A percentile compares a stretch with the other conserved stretches of the same genome.
These are phyloP conservation scores for Hirschfeldia incana DNA, from an alignment of 345 rosid genomes.

Conservation along the genomic window DNA sequence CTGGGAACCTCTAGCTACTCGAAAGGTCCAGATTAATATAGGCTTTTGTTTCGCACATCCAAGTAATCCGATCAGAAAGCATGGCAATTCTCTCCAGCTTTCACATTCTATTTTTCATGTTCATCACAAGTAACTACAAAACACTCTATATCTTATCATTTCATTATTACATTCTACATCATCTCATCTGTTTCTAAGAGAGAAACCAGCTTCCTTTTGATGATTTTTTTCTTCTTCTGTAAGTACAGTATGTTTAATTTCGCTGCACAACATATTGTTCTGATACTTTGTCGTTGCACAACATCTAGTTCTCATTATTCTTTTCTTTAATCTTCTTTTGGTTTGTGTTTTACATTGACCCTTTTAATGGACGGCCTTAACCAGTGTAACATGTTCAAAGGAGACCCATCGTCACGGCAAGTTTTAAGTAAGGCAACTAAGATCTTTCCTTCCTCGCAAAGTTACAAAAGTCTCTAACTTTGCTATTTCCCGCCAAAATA, in stretches of 20 bases:
- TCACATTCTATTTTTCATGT: conserved; percentile 16
- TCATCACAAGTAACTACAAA: conserved; percentile 28
- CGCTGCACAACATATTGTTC: no score
- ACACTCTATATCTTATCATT: neutral
- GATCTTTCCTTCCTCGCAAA: neutral
- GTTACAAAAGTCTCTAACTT: neutral
- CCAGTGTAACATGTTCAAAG: neutral
- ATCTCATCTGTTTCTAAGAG: neutral
- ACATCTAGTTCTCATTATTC: neutral
- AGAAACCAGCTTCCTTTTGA: neutral
- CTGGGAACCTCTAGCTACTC: neutral
- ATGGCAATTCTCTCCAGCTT: conserved; percentile 16
- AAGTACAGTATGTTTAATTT: neutral
- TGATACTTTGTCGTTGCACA: neutral
- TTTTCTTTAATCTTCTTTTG: neutral
- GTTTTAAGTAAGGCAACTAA: neutral
- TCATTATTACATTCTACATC: neutral
- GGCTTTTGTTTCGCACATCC: no score
- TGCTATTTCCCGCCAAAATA: no score
- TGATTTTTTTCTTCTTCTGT: neutral
- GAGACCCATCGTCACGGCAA: neutral
- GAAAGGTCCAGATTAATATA: neutral
- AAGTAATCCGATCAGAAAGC: no score
- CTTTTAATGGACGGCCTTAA: no score
- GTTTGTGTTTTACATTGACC: no score